phyloP scores from a whole-genome alignment of 202 grass and related monocot species.

The Zoysia matrella region DNA sequence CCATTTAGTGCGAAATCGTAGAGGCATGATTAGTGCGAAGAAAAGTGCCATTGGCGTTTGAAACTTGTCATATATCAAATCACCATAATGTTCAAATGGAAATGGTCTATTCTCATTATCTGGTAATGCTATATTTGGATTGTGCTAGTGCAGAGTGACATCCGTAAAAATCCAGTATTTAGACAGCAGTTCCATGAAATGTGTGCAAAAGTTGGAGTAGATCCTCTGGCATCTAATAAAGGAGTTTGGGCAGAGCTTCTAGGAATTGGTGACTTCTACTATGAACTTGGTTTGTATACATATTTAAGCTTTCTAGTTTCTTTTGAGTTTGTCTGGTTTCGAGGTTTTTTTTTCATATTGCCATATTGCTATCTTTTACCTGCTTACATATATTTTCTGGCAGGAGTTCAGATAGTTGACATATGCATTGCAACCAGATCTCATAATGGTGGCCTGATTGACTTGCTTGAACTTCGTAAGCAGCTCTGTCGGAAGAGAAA shows the following conservation, averaged over 20 bases:
- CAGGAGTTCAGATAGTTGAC: constrained; percentile 98
- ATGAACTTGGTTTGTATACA: constrained; percentile 67
- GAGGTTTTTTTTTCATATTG: not conserved
- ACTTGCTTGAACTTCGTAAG: constrained; percentile 79
- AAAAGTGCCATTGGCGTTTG: not conserved
- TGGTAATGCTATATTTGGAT: constrained; percentile 19
- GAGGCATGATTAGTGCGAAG: not conserved
- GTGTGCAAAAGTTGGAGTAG: constrained; percentile 97
- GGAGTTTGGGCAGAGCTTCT: constrained; percentile 97
- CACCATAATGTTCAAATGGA: not conserved
- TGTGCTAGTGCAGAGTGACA: constrained; percentile 79
- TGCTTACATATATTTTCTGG: constrained; percentile 22
- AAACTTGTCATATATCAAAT: not conserved
- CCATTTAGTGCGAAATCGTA: not conserved
- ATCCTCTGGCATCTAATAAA: constrained; percentile 95
- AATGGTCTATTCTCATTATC: not conserved
- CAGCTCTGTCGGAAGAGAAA: constrained; percentile 78
- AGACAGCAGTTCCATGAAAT: constrained; percentile 99
- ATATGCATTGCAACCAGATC: constrained; percentile 92
- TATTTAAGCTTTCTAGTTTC: not conserved
- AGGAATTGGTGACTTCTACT: constrained; percentile 97
- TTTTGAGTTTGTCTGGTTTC: not conserved
- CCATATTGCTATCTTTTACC: not conserved
- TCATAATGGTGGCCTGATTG: constrained; percentile 83
- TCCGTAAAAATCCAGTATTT: constrained; percentile 88